Evolutionary conservation across 495 filamentous ascomycete species (phyloP), one percentile per base, ranked within the genome.

Genomic region (Xeromyces bisporus): DNA sequence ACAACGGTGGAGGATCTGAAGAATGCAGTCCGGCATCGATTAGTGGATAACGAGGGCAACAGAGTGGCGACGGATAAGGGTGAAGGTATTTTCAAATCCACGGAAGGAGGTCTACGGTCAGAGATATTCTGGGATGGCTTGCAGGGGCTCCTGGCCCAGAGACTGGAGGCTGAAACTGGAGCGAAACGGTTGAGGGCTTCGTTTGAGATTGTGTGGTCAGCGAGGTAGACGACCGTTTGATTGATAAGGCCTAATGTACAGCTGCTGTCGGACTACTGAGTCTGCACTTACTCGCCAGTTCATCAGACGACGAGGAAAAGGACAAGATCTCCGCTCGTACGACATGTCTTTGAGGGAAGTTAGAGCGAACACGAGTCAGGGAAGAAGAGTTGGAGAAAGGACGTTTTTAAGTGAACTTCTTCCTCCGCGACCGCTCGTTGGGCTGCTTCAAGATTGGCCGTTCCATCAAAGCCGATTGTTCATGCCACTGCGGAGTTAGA

Each of bases 401-500:
- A n/a, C n/a, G n/a, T n/a, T n/a, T n/a, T n/a, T n/a, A n/a, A n/a
- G n/a, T 76, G 71, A 1, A 77, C 67, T 0, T 75, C 62, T 32
- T 81, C 76, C 23, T 80, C 75, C 32, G 81, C 77, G 0, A 46
- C 3, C 67, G 64, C 20, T 73, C 60, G 16, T 64, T 71, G 15
- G 69, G 67, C n/a, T n/a, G n/a, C n/a, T 31, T 87, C 62, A n/a
- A 83, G 59, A 21, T 58, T 67, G n/a, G 68, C 58, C 0, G 68
- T 66, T 13, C 77, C 67, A 44, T 92, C 83, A 21, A 89, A 66
- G 2, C 81, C 79, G 18, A 74, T 62, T 0, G 77, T 86, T 0
- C 82, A 87, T 6, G 87, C 81, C 25, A 92, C 91, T n/a, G 94
- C 71, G 0, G 80, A 68, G 45, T 93, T 96, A 23, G 96, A 81